Conservation (phyloP, 768 basidiomycete genomes). For the Aureoboletus auriporus region DNA sequence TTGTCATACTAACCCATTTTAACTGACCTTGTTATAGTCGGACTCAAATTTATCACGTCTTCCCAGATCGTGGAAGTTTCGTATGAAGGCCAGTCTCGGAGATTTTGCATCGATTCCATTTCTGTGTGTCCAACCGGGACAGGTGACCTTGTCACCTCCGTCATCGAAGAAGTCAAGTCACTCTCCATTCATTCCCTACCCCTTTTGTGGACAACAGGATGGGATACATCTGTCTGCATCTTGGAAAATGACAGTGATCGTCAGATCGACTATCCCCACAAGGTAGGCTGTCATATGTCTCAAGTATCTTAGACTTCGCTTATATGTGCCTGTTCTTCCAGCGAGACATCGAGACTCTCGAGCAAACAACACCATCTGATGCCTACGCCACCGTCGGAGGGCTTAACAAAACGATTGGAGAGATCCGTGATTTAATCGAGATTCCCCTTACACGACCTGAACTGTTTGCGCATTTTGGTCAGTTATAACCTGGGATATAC, state of each 20-base stretch:
- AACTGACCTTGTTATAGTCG: constrained; percentile 44
- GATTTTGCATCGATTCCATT: constrained; percentile 53
- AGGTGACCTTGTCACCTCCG: constrained; percentile 23
- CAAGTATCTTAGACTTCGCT: constrained; percentile 1
- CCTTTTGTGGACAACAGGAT: constrained; percentile 58
- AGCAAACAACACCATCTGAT: constrained; percentile 39
- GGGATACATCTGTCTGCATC: constrained; percentile 61
- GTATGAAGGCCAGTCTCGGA: constrained; percentile 59
- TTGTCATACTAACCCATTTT: constrained; percentile 4
- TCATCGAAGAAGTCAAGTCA: constrained; percentile 39
- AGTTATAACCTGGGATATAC: constrained; percentile 12
- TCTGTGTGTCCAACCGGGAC: constrained; percentile 25
- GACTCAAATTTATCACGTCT: constrained; percentile 62
- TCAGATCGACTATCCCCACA: constrained; percentile 28
- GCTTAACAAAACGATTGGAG: constrained; percentile 78
- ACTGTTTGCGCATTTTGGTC: constrained; percentile 73
- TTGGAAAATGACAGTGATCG: constrained; percentile 27
- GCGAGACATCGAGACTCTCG: constrained; percentile 46
- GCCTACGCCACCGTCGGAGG: constrained; percentile 89
- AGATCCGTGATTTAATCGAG: constrained; percentile 83
- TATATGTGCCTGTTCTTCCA: constrained; percentile 22
- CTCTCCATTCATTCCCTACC: constrained; percentile 41
- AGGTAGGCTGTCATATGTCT: constrained; percentile 24
- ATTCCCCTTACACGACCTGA: constrained; percentile 82
- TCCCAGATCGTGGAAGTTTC: constrained; percentile 57